phyloP scores from a whole-genome alignment of 495 filamentous ascomycete genomes.

The Viridothelium virens region DNA sequence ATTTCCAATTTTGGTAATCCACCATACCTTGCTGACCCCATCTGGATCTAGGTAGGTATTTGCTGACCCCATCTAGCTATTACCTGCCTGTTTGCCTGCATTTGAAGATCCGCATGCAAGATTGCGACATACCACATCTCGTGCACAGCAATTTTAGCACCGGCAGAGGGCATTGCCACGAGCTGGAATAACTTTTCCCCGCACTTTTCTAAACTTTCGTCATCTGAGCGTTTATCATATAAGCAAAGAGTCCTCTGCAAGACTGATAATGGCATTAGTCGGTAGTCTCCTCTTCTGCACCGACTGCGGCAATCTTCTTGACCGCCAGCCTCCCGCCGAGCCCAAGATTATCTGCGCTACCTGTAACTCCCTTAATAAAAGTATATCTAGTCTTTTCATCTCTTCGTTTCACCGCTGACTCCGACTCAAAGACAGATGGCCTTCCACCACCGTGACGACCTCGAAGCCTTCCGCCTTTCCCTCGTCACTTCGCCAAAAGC shows the following conservation, averaged over 20 bases:
- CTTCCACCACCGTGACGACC: constrained; percentile 70
- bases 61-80: no score
- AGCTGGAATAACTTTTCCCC: no score
- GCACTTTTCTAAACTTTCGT: no score
- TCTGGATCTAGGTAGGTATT: no score
- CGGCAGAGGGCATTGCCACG: no score
- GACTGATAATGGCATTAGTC: constrained; percentile 62
- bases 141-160: no score
- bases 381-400: constrained; percentile 37
- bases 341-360: constrained; percentile 72
- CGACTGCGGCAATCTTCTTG: constrained; percentile 85
- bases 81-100: no score
- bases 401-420: not conserved
- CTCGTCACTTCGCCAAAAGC: constrained; percentile 74
- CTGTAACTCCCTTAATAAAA: constrained; percentile 76
- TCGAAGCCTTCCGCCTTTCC: constrained; percentile 85
- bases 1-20: no score
- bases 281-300: constrained; percentile 90
- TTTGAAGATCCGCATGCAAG: no score
- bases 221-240: not conserved
- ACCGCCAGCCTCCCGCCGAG: constrained; percentile 66
- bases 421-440: constrained; percentile 56
- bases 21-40: no score
- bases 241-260: not conserved
- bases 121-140: no score